Conservation (phyloP, 2,329 filamentous ascomycete genomes). For the Cercospora beticola region DNA sequence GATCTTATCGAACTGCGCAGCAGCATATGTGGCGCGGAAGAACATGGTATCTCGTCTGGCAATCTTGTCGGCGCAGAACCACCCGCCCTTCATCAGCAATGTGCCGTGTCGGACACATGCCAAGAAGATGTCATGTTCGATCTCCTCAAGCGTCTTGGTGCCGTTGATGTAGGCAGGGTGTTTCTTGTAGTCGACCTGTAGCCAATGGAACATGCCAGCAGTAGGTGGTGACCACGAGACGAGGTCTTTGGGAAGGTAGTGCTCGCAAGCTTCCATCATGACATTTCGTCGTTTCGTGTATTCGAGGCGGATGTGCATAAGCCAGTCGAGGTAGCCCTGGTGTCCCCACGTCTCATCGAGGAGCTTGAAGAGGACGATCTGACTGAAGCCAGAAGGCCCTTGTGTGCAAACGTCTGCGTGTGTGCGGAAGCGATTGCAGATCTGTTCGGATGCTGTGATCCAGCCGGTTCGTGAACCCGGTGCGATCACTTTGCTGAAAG, state of each 20-base stretch:
- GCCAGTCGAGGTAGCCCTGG: conserved; percentile 82
- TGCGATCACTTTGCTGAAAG: conserved; percentile 89
- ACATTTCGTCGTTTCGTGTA: conserved; percentile 79
- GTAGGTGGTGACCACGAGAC: conserved; percentile 76
- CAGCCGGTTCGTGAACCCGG: conserved; percentile 88
- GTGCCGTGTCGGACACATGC: conserved; percentile 73
- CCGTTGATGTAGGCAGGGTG: conserved; percentile 58
- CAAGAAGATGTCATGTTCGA: conserved; percentile 87
- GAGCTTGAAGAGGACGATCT: conserved; percentile 82
- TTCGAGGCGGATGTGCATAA: conserved; percentile 75
- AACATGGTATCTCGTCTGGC: conserved; percentile 65
- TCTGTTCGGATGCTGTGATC: conserved; percentile 82
- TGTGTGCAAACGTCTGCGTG: conserved; percentile 84
- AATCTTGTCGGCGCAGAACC: conserved; percentile 78
- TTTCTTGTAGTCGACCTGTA: conserved; percentile 64
- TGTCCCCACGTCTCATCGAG: conserved; percentile 95
- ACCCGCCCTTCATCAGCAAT: conserved; percentile 79
- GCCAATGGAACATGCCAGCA: conserved; percentile 94
- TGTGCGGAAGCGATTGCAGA: conserved; percentile 77
- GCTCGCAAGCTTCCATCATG: conserved; percentile 77
- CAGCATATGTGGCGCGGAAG: conserved; percentile 87
- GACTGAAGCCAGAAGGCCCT: conserved; percentile 79
- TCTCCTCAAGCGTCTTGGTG: conserved; percentile 55
- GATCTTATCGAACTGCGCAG: conserved; percentile 60
- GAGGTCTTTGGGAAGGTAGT: conserved; percentile 69